Evolutionary conservation across 1,284 basidiomycete genomes (phyloP).

Genomic region (Moesziomyces antarcticus): DNA sequence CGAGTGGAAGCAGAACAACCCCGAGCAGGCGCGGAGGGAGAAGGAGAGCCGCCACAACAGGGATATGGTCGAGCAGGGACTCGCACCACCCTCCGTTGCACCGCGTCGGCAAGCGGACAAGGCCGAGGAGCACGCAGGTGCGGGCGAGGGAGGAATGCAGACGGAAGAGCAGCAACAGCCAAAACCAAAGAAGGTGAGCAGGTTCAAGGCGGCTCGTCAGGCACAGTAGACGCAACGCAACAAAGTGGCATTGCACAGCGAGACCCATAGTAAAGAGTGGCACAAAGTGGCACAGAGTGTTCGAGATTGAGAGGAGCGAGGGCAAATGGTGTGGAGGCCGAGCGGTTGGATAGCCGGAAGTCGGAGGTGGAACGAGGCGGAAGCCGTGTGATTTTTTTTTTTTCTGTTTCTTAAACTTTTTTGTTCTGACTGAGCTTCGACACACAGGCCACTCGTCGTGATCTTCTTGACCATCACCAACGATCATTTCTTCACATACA

Average conservation of each 20-base stretch:
- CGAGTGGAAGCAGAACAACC: slow-evolving; percentile 38
- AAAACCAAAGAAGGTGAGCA: slow-evolving; percentile 38
- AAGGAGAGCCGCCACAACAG: slow-evolving; percentile 18
- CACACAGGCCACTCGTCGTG: neutral
- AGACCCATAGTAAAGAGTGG: neutral
- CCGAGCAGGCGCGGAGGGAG: slow-evolving; percentile 23
- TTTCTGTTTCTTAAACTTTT: neutral
- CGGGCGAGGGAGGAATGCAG: neutral
- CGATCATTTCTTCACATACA: too few relatives aligned
- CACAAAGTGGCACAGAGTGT: neutral
- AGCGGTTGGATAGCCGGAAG: slow-evolving; percentile 34
- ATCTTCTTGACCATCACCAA: neutral
- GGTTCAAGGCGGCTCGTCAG: slow-evolving; percentile 50
- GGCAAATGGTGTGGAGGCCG: neutral
- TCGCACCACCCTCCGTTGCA: slow-evolving; percentile 15
- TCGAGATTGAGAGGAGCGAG: neutral
- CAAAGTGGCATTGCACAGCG: neutral
- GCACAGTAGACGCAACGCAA: slow-evolving; percentile 10
- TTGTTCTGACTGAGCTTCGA: neutral
- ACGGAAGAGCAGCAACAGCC: neutral
- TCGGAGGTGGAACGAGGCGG: slow-evolving; percentile 15
- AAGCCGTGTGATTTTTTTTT: slow-evolving; percentile 6
- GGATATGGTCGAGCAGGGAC: slow-evolving; percentile 14
- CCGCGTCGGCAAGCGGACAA: slow-evolving; percentile 2
- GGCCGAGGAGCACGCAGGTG: neutral